Percentiles rank a stretch among this genome's conserved stretches.
Conservation (phyloP, 176 grass and related monocot species). For the Stipa capillata region DNA sequence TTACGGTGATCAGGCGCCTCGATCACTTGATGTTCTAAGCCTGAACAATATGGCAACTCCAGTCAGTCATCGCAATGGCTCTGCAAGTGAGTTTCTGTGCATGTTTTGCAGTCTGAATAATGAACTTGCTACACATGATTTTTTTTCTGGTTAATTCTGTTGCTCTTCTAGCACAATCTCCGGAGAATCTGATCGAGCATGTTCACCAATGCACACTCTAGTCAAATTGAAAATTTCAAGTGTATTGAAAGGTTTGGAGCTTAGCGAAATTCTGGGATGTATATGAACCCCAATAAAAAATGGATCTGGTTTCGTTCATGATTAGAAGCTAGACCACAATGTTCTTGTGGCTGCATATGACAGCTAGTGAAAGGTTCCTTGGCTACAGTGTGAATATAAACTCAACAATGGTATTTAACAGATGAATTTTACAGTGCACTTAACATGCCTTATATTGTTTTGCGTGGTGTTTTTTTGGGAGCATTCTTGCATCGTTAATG, state of each 20-base stretch:
- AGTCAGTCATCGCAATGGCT: constrained; percentile 8
- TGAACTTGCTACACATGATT: background rate
- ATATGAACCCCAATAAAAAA: background rate
- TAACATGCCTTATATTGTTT: background rate
- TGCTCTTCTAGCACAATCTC: constrained; percentile 3
- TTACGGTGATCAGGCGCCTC: constrained; percentile 35
- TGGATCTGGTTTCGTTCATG: background rate
- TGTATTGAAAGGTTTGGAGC: background rate
- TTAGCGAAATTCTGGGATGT: background rate
- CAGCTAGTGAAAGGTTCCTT: background rate
- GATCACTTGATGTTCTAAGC: constrained; percentile 74
- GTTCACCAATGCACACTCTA: background rate
- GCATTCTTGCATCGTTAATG: background rate
- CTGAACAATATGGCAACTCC: constrained; percentile 62
- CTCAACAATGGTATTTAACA: background rate
- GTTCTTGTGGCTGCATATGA: background rate
- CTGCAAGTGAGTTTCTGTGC: constrained; percentile 34
- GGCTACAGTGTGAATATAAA: background rate
- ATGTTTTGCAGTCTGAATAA: background rate
- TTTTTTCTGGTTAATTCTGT: constrained; percentile 16
- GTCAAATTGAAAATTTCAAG: background rate
- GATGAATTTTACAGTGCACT: background rate
- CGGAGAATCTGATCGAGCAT: background rate
- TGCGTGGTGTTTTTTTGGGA: background rate
- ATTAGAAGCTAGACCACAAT: background rate